Conservation (phyloP, 768 basidiomycete genomes). For the Pleurotus cornucopiae region DNA sequence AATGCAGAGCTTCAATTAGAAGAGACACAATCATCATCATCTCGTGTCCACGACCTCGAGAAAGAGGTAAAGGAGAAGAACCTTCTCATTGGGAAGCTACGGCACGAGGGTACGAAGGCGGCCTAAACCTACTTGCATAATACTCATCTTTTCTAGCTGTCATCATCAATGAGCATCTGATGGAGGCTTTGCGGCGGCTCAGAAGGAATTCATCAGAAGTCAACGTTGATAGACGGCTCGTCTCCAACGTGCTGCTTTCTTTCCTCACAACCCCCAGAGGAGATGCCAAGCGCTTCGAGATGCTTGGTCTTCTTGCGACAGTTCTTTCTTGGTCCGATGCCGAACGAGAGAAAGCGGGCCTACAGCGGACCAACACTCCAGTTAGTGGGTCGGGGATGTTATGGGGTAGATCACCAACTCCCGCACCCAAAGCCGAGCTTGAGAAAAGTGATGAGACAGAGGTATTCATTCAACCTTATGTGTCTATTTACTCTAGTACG, state of each 20-base stretch:
- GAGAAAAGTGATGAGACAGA: constrained; percentile 85
- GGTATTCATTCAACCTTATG: constrained; percentile 33
- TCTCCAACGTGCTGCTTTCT: constrained; percentile 88
- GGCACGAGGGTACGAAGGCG: constrained; percentile 75
- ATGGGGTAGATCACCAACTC: constrained; percentile 37
- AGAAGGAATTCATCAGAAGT: constrained; percentile 83
- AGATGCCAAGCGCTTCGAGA: constrained; percentile 95
- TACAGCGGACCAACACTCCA: constrained; percentile 49
- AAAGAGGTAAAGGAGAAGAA: constrained; percentile 95
- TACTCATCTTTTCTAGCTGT: constrained; percentile 53
- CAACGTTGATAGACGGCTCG: constrained; percentile 90
- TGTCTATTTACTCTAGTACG: neutral
- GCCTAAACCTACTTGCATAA: constrained; percentile 6
- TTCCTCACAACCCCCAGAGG: constrained; percentile 89
- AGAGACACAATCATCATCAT: constrained; percentile 62
- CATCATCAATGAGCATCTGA: constrained; percentile 95
- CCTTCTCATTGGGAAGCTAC: constrained; percentile 87
- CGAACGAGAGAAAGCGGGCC: constrained; percentile 88
- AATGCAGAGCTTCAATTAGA: constrained; percentile 85
- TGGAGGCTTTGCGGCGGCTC: constrained; percentile 94
- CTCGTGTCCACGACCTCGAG: constrained; percentile 69
- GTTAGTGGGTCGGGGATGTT: constrained; percentile 26
- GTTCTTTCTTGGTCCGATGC: constrained; percentile 91
- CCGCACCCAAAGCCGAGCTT: constrained; percentile 47
- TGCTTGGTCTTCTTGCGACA: constrained; percentile 83